Percentiles rank a stretch among this genome's conserved stretches.
Evolutionary conservation across 2,329 filamentous ascomycete species (phyloP).

Genomic region (Talaromyces sp.): DNA sequence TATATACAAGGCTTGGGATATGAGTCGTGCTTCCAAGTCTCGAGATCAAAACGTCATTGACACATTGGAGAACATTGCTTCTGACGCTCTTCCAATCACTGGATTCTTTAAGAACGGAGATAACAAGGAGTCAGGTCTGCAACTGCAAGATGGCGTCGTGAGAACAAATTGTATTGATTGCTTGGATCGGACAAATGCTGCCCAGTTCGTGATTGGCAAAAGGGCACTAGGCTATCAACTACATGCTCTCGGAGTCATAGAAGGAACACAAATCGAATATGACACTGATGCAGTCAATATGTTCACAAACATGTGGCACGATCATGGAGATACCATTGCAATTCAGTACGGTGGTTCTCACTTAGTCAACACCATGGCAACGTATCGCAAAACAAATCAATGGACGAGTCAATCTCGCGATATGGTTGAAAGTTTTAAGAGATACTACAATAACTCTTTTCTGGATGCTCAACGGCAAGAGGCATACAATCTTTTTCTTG

Average conservation of each 20-base stretch:
- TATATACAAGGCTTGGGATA: slow-evolving; percentile 93
- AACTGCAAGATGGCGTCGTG: slow-evolving; percentile 84
- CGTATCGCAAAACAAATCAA: slow-evolving; percentile 97
- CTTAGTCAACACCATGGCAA: slow-evolving; percentile 98
- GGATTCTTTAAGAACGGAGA: slow-evolving; percentile 95
- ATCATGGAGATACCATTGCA: slow-evolving; percentile 95
- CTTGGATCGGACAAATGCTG: slow-evolving; percentile 92
- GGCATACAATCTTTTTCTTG: slow-evolving; percentile 94
- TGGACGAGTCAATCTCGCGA: slow-evolving; percentile 97
- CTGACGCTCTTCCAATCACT: slow-evolving; percentile 77
- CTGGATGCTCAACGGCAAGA: slow-evolving; percentile 96
- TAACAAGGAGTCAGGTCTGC: slow-evolving; percentile 59
- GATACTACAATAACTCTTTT: slow-evolving; percentile 98
- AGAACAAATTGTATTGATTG: slow-evolving; percentile 98
- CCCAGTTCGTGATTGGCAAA: slow-evolving; percentile 97
- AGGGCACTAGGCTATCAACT: slow-evolving; percentile 87
- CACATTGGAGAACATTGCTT: slow-evolving; percentile 82
- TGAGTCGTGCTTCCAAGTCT: slow-evolving; percentile 91
- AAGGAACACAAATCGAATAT: slow-evolving; percentile 74
- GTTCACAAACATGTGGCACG: slow-evolving; percentile 97
- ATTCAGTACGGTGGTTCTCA: slow-evolving; percentile 97
- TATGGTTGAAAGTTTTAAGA: slow-evolving; percentile 98
- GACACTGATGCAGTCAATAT: slow-evolving; percentile 94
- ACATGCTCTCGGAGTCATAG: slow-evolving; percentile 83
- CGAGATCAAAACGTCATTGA: slow-evolving; percentile 92